Evolutionary conservation across 2,329 filamentous ascomycete genomes (phyloP), one percentile per base, ranked within the genome.

Genomic region (Cladosporium sp.): DNA sequence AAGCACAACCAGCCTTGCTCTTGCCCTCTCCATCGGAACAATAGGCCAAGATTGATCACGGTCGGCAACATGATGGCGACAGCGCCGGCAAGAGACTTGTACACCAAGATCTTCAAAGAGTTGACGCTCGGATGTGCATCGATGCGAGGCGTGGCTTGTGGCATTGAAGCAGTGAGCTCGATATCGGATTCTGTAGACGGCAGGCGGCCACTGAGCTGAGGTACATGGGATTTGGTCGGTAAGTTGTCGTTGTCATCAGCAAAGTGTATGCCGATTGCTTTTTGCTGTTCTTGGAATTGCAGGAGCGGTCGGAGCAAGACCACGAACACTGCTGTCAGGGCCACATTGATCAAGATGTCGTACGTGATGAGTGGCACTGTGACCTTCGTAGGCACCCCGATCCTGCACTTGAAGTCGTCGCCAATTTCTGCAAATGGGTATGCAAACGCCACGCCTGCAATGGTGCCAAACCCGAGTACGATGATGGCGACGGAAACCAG

Each of bases 1-100:
- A 79, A 74, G 65, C 79, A 81, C 5, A 81, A 65, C 78, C 79
- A 81, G 0, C 75, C 77, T 21, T 76, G 69, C 65, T 81, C 78
- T 11, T 72, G 68, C 1, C 77, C 78, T 5, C 70, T 53, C 18
- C 76, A 67, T 23, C 66, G 64, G 25, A 70, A 76, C 16, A 80
- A 63, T 13, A 77, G 64, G 0, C 67, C 70, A 0, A 81, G 58
- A 59, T 81, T 82, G 16, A 70, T 73, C 2, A 78, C 70, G 2
- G 78, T 81, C 6, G 79, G 77, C 0, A 79, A 23, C 58, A 80
- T 69, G 16, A 81, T 76, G 11, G 79, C 62, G 1, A 77, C n/a
- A 0, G 74, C 75, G 14, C 78, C 79, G 60, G 78, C 73, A 8
- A 77, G 73, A 14, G 74, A 73, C 69, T 79, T 79, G 68, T 73